These are phyloP conservation scores for Candida pseudoglaebosa DNA, from an alignment of 805 yeast species.

Conservation along the genomic window DNA sequence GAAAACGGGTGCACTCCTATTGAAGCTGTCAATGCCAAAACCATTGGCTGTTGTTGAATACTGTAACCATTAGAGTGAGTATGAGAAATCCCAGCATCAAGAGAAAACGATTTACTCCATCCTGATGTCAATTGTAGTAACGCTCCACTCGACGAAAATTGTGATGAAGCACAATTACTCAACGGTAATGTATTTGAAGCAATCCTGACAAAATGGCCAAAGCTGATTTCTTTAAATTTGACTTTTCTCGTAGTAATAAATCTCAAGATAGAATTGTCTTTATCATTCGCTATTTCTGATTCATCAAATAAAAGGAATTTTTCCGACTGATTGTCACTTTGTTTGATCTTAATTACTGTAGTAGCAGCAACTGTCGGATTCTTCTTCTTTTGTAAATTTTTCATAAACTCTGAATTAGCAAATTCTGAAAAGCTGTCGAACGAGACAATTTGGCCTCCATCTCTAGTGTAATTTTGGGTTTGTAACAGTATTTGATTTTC, in stretches of 20 bases:
- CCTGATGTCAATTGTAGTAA: not conserved
- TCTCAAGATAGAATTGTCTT: not conserved
- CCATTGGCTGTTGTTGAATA: not conserved
- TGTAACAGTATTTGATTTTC: not conserved
- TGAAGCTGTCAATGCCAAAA: not conserved
- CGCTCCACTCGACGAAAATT: constrained; percentile 1
- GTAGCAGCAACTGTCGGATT: not conserved
- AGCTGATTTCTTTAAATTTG: not conserved
- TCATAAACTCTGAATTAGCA: not conserved
- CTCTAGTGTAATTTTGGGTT: not conserved
- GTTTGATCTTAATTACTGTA: not conserved
- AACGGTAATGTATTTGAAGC: constrained; percentile 1
- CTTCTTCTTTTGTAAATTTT: not conserved
- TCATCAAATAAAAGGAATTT: constrained; percentile 1
- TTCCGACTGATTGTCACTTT: not conserved
- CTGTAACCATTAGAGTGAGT: not conserved
- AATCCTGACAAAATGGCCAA: not conserved
- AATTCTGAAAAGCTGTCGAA: not conserved
- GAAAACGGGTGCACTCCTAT: not conserved
- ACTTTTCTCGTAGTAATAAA: constrained; percentile 1
- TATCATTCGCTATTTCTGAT: not conserved
- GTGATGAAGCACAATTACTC: constrained; percentile 4
- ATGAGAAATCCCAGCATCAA: not conserved
- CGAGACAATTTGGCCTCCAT: not conserved
- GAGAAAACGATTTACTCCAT: constrained; percentile 1